Conservation (phyloP, 192 early-diverging fungal genomes). For the Backusella australiensis region DNA sequence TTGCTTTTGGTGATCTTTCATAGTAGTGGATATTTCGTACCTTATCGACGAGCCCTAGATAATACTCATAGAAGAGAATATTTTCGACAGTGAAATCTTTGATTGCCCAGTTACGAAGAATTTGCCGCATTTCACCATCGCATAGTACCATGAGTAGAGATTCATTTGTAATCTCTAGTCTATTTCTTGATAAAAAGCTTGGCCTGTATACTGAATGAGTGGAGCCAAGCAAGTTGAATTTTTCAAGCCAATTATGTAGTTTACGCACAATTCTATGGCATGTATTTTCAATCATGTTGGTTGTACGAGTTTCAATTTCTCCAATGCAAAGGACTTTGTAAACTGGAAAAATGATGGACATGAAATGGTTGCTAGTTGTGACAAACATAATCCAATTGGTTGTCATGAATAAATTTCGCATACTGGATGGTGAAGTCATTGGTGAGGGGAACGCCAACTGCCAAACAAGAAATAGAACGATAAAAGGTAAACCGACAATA, state of each 20-base stretch:
- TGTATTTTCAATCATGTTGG: not conserved
- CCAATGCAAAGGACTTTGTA: not conserved
- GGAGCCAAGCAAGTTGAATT: not conserved
- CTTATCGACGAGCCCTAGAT: not conserved
- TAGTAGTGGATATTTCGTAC: not conserved
- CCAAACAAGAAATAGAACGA: conserved; percentile 41
- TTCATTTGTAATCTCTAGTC: not conserved
- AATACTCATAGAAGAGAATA: conserved; percentile 2
- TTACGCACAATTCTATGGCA: not conserved
- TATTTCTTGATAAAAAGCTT: not conserved
- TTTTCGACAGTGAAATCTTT: conserved; percentile 32
- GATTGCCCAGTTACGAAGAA: conserved; percentile 13
- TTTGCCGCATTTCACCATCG: conserved; percentile 13
- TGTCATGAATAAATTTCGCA: not conserved
- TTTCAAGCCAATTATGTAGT: not conserved
- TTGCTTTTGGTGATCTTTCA: not conserved
- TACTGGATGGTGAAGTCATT: not conserved
- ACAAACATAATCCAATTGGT: conserved; percentile 12
- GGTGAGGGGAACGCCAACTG: not conserved
- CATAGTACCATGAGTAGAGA: conserved; percentile 7
- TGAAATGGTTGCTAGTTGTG: not conserved
- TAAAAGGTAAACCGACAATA: conserved; percentile 37
- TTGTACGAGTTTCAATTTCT: not conserved
- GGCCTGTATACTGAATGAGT: not conserved
- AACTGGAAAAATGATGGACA: conserved; percentile 5